A percentile compares a stretch with the other conserved stretches of the same genome.
These are phyloP conservation scores for Blastobotrys terrestris DNA, from an alignment of 805 yeast species.

Conservation along the genomic window DNA sequence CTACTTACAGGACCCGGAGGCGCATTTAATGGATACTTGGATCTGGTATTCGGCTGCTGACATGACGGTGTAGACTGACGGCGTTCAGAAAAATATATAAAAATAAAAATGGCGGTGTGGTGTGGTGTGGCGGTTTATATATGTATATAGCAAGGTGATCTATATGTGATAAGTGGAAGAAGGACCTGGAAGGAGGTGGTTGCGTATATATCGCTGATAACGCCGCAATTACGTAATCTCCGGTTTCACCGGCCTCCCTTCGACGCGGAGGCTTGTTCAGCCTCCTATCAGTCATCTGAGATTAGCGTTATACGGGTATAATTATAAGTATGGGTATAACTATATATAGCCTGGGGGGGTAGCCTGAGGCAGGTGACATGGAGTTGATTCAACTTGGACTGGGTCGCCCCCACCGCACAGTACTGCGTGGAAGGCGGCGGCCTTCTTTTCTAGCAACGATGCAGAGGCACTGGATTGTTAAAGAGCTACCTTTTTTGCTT, in stretches of 20 bases:
- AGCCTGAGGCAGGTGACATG: too few species aligned
- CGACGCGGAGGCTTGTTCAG: too few species aligned
- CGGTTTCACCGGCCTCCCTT: neutral
- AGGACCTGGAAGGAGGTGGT: neutral
- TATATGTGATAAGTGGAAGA: neutral
- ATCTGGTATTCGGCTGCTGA: slow-evolving; percentile 1
- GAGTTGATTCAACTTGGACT: too few species aligned
- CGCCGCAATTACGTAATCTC: neutral
- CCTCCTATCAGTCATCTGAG: too few species aligned
- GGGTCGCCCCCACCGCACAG: too few species aligned
- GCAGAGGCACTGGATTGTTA: too few species aligned
- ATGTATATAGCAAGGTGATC: neutral
- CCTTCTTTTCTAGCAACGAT: too few species aligned
- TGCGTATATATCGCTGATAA: neutral
- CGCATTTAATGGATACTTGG: slow-evolving; percentile 4
- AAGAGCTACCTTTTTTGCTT: neutral
- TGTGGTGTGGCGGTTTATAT: neutral
- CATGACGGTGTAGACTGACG: slow-evolving; percentile 3
- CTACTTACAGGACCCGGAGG: slow-evolving; percentile 11
- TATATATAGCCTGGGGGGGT: too few species aligned
- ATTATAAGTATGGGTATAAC: too few species aligned
- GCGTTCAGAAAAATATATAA: neutral
- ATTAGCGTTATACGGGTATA: too few species aligned
- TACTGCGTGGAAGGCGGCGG: too few species aligned
- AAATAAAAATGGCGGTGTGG: neutral